Conservation (phyloP, 202 grass and related monocot genomes). For the Eragrostis tef region DNA sequence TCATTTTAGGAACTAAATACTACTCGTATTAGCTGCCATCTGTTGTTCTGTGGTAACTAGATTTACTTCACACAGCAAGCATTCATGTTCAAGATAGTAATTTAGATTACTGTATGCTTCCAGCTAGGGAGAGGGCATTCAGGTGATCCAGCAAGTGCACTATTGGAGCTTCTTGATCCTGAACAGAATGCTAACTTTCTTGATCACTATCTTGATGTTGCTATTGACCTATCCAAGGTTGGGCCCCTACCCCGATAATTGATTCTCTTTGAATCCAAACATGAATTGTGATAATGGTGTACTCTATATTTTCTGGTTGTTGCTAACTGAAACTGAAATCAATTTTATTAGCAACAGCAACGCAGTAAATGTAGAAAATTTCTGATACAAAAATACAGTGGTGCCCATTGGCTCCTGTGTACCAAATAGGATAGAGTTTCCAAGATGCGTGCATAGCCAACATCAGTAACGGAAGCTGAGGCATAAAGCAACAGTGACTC, state of each 20-base stretch:
- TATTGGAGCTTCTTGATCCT: conserved; percentile 96
- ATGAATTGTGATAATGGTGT: neutral
- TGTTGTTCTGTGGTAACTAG: conserved; percentile 6
- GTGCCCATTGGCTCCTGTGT: too few species aligned
- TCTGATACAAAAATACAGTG: too few species aligned
- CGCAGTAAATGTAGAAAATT: neutral
- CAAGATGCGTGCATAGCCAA: too few species aligned
- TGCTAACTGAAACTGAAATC: conserved; percentile 2
- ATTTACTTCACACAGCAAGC: conserved; percentile 11
- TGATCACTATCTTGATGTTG: conserved; percentile 98
- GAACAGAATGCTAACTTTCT: conserved; percentile 99
- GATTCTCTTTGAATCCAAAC: neutral
- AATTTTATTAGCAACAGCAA: neutral
- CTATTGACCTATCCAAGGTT: conserved; percentile 98
- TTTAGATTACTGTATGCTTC: conserved; percentile 1
- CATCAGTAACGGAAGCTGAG: too few species aligned
- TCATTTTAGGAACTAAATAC: conserved; percentile 23
- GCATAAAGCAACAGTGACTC: too few species aligned
- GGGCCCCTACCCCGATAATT: conserved; percentile 11
- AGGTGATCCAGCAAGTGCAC: conserved; percentile 95
- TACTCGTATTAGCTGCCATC: neutral
- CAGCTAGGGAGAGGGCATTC: conserved; percentile 95
- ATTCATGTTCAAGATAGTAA: conserved; percentile 19
- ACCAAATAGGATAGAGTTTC: too few species aligned
- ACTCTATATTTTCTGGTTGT: neutral